A percentile compares a stretch with the other conserved stretches of the same genome.
These are phyloP conservation scores for Aspergillus japonicus DNA, from an alignment of 2,329 filamentous ascomycete species.

Conservation along the genomic window DNA sequence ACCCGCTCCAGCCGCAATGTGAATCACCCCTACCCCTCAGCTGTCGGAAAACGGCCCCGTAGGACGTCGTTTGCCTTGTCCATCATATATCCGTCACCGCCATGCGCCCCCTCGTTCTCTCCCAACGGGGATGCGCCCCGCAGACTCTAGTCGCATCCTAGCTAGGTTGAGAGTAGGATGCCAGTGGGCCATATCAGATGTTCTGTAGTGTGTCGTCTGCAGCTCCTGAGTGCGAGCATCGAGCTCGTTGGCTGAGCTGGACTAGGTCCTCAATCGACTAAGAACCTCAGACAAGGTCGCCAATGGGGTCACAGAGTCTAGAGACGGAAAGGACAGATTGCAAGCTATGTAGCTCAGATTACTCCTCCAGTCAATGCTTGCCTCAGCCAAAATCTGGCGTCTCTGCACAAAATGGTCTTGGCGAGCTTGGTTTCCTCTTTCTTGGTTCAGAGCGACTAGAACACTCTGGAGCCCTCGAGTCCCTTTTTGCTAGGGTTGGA, in stretches of 20 bases:
- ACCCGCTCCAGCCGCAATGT: neutral
- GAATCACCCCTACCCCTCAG: too few relatives aligned
- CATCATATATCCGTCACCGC: neutral
- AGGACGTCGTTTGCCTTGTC: neutral
- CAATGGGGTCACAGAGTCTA: neutral
- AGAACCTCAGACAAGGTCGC: neutral
- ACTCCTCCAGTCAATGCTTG: too few relatives aligned
- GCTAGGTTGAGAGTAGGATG: neutral
- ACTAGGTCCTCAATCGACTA: neutral
- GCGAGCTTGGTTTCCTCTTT: too few relatives aligned
- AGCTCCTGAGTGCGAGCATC: neutral
- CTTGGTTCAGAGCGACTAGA: too few relatives aligned
- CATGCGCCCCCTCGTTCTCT: neutral
- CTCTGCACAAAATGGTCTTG: too few relatives aligned
- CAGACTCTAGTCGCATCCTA: neutral
- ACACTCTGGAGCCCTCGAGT: neutral
- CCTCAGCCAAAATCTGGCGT: too few relatives aligned
- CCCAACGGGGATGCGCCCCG: neutral
- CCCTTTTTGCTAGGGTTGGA: neutral
- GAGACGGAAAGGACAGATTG: too few relatives aligned
- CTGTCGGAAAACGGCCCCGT: neutral
- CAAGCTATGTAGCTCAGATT: too few relatives aligned
- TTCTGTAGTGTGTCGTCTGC: neutral
- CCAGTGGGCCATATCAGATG: neutral
- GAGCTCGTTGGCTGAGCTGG: neutral